These are phyloP conservation scores for Dendrobium officinale DNA, from an alignment of 106 monocot species.

Conservation along the genomic window DNA sequence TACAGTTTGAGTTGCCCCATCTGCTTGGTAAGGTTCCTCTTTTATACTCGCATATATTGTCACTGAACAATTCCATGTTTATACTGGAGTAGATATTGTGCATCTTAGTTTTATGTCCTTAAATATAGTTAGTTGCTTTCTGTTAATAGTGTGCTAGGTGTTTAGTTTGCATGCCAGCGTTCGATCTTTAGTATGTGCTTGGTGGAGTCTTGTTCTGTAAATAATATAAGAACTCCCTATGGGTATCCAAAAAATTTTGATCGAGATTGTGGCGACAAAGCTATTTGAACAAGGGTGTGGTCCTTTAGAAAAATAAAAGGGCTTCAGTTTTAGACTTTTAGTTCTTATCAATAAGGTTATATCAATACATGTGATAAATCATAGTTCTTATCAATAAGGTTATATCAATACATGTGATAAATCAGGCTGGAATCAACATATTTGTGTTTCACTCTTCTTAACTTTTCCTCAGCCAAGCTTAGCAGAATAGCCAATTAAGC, in stretches of 20 bases:
- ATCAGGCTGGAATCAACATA: not conserved
- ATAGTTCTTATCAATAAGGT: not conserved
- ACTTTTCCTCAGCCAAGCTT: too few species aligned
- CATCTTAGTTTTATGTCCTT: not conserved
- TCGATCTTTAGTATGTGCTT: not conserved
- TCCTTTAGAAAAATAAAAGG: not conserved
- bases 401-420: not conserved
- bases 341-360: not conserved
- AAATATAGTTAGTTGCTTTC: not conserved
- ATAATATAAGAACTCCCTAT: not conserved
- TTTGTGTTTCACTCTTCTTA: too few species aligned
- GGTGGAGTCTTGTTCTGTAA: not conserved
- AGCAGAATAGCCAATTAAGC: too few species aligned
- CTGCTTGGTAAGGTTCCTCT: conserved; percentile 54
- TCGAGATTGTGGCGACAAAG: not conserved
- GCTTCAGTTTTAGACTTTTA: not conserved
- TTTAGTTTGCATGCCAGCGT: not conserved
- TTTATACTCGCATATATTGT: not conserved
- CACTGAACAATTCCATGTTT: not conserved
- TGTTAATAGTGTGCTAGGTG: not conserved
- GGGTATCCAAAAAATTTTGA: not conserved
- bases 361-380: not conserved
- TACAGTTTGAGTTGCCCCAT: conserved; percentile 70
- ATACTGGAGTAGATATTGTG: not conserved
- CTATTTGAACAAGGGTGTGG: not conserved